Base-by-base conservation (phyloP, 768 basidiomycete species). In the Tubosaeta sp. region DNA sequence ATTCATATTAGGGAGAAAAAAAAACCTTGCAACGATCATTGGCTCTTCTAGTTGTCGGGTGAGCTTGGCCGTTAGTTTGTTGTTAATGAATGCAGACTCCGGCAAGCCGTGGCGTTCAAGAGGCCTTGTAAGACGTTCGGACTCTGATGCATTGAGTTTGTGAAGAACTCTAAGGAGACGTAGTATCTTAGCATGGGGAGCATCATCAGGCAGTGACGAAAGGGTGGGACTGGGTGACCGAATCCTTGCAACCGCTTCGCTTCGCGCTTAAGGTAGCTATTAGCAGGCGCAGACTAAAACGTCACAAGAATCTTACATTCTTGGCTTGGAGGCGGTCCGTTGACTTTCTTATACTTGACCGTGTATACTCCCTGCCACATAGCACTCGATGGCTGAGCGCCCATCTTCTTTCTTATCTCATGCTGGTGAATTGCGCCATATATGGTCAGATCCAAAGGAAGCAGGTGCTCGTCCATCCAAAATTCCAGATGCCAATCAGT, bases 401-500 rank as follows among this genome's bases (percentile, higher is more conserved):
- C 81, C 4, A 79, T 72, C 66, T 87, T 83, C 74, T 90, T 88
- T 53, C 88, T 79, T 68, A 82, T 80, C 66, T 94, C 89, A 61
- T 91, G 87, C 61, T 93, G 91, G 65, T 98, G 94, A 43, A 97
- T 88, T 0, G 94, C 95, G 8, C 97, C 97, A 64, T 97, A 99
- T 46, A 99, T 86, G 0, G 97, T 99, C 50, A 95, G 76, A 66
- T 95, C 90, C 53, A 95, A 70, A 0, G 89, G 87, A 16, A 98
- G 72, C 19, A 82, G 71, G 43, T 91, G 85, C 54, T 93, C 94
- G 63, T 91, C 91, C 83, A 97, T 88, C 9, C 82, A 88, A 71
- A 99, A 98, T 69, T 97, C 88, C 47, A 98, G 82, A 67, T 99
- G 95, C 92, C 93, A 99, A 63, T 98, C 95, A 14, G 81, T 83